Conservation (phyloP, 805 yeast genomes). For the Suhomyces faveliae region DNA sequence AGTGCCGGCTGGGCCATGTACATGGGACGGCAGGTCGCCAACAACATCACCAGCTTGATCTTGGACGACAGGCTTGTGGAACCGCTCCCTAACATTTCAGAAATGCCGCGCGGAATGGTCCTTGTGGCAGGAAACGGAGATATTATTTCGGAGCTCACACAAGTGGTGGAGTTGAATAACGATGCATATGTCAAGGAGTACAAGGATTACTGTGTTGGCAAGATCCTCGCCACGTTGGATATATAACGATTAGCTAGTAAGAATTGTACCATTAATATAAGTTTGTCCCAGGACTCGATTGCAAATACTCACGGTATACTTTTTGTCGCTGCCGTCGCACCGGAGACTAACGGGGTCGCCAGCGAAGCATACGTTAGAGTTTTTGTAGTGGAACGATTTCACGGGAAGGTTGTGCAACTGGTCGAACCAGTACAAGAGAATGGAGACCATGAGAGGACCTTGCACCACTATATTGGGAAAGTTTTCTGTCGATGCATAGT, state of each 20-base stretch:
- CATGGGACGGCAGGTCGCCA: conserved; percentile 40
- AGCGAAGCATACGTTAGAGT: conserved; percentile 49
- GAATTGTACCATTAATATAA: conserved; percentile 3
- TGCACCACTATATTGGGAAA: conserved; percentile 66
- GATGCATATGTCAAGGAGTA: conserved; percentile 36
- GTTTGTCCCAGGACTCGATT: not conserved
- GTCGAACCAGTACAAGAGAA: conserved; percentile 53
- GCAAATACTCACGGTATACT: not conserved
- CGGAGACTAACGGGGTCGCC: not conserved
- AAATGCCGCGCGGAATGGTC: conserved; percentile 43
- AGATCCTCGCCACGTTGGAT: conserved; percentile 35
- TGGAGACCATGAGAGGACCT: conserved; percentile 74
- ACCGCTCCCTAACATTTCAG: conserved; percentile 29
- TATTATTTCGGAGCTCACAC: conserved; percentile 35
- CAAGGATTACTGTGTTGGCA: conserved; percentile 43
- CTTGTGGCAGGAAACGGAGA: conserved; percentile 40
- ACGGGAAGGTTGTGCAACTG: conserved; percentile 15
- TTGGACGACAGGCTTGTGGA: conserved; percentile 32
- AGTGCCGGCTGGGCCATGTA: conserved; percentile 48
- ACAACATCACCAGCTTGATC: conserved; percentile 31
- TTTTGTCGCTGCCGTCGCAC: not conserved
- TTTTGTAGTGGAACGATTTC: conserved; percentile 45
- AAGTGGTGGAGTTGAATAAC: conserved; percentile 33
- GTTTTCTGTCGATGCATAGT: conserved; percentile 58
- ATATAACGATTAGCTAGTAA: conserved; percentile 3